These are phyloP conservation scores for Hypoxylon sp. DNA, from an alignment of 2,329 filamentous ascomycete genomes.

Conservation along the genomic window DNA sequence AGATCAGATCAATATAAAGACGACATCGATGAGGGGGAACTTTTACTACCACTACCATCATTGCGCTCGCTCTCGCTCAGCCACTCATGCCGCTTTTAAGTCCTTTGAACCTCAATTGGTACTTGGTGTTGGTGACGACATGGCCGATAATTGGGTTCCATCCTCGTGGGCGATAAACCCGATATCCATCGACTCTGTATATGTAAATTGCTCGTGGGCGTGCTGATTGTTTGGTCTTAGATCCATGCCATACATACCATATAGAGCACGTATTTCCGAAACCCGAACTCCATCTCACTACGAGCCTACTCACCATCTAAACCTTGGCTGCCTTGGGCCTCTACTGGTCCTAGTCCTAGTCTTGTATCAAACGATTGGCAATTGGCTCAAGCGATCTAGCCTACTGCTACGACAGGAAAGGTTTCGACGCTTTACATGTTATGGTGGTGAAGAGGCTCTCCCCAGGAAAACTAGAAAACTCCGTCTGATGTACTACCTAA, in stretches of 20 bases:
- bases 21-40: neutral
- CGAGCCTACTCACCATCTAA: conserved; percentile 14
- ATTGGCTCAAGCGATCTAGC: conserved; percentile 11
- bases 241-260: conserved; percentile 15
- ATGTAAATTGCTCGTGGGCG: conserved; percentile 13
- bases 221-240: conserved; percentile 23
- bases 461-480: neutral
- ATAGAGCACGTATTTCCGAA: conserved; percentile 34
- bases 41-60: neutral
- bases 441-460: conserved; percentile 17
- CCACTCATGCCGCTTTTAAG: conserved; percentile 17
- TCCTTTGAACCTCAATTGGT: conserved; percentile 11
- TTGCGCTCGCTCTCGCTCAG: conserved; percentile 11
- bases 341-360: conserved; percentile 26
- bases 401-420: conserved; percentile 18
- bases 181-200: conserved; percentile 23
- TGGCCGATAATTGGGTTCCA: conserved; percentile 38
- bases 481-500: conserved; percentile 28
- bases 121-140: conserved; percentile 21
- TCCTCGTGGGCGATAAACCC: conserved; percentile 28
- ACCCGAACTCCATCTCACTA: conserved; percentile 23
- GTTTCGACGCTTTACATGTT: conserved; percentile 19
- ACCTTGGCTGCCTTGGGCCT: conserved; percentile 14
- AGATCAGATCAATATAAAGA: neutral
- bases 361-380: conserved; percentile 29